Conservation (phyloP, 2,329 filamentous ascomycete genomes). For the Pseudogymnoascus sp. region DNA sequence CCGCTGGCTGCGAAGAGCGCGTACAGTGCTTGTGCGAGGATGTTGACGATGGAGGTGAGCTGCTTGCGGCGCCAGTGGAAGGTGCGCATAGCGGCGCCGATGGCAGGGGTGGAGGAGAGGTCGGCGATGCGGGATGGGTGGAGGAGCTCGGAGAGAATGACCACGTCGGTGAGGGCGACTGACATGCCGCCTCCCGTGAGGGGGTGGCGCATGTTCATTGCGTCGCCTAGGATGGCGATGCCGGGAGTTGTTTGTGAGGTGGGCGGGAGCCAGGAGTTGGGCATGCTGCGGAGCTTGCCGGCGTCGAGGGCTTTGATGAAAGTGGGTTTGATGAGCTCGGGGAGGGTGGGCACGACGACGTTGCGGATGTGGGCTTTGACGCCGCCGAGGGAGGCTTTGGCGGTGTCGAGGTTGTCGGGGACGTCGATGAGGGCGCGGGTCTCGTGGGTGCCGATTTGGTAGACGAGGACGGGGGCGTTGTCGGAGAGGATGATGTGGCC, state of each 20-base stretch:
- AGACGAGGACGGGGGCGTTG: conserved; percentile 73
- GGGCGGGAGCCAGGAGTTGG: conserved; percentile 87
- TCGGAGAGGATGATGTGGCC: conserved; percentile 84
- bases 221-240: conserved; percentile 79
- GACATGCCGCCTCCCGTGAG: conserved; percentile 98
- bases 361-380: conserved; percentile 78
- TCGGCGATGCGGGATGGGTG: conserved; percentile 58
- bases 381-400: conserved; percentile 66
- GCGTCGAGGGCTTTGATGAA: conserved; percentile 70
- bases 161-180: conserved; percentile 87
- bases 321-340: conserved; percentile 59
- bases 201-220: conserved; percentile 99
- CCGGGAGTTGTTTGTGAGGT: conserved; percentile 62
- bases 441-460: conserved; percentile 94
- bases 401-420: conserved; percentile 66
- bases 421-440: conserved; percentile 86
- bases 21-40: conserved; percentile 93
- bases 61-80: conserved; percentile 88
- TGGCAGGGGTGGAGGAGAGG: conserved; percentile 55
- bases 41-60: conserved; percentile 84
- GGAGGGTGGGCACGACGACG: conserved; percentile 70
- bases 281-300: conserved; percentile 75
- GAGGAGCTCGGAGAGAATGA: conserved; percentile 67
- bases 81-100: conserved; percentile 56
- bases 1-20: conserved; percentile 81